Evolutionary conservation across 345 rosid genomes (phyloP).

Genomic region (Euphorbia tirucalli): DNA sequence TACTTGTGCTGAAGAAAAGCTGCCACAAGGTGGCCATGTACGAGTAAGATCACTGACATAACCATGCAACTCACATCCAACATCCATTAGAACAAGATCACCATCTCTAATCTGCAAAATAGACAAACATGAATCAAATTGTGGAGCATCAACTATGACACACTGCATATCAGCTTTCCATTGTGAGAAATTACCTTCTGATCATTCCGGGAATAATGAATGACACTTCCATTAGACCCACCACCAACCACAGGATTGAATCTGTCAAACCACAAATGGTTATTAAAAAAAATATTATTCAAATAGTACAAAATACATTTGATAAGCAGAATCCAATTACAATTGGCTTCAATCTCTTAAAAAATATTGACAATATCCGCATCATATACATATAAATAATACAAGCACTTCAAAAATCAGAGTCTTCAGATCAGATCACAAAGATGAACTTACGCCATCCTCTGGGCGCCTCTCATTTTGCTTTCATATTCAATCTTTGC

Average conservation of each 20-base stretch:
- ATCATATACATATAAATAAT: neutral
- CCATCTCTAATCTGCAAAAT: conserved; percentile 68
- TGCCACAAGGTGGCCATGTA: conserved; percentile 88
- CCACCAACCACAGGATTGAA: conserved; percentile 97
- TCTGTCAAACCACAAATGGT: conserved; percentile 33
- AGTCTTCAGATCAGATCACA: conserved; percentile 12
- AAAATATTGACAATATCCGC: no score
- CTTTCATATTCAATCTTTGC: conserved; percentile 94
- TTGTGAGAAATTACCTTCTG: conserved; percentile 53
- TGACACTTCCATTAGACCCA: conserved; percentile 81
- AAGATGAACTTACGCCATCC: conserved; percentile 81
- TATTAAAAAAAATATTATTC: neutral
- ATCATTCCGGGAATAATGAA: conserved; percentile 96
- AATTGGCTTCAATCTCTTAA: no score
- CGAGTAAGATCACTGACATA: conserved; percentile 96
- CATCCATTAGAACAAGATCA: conserved; percentile 92
- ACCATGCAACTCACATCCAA: conserved; percentile 96
- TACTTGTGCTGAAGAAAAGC: conserved; percentile 76
- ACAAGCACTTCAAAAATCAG: neutral
- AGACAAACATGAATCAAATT: neutral
- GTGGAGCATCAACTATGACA: conserved; percentile 1
- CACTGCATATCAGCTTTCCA: conserved; percentile 6
- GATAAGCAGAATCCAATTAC: no score
- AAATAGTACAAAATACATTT: neutral
- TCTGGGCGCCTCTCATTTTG: conserved; percentile 87